A percentile compares a stretch with the other conserved stretches of the same genome.
These are phyloP conservation scores for Capsella rubella DNA, from an alignment of 441 rosid genomes.

Conservation along the genomic window DNA sequence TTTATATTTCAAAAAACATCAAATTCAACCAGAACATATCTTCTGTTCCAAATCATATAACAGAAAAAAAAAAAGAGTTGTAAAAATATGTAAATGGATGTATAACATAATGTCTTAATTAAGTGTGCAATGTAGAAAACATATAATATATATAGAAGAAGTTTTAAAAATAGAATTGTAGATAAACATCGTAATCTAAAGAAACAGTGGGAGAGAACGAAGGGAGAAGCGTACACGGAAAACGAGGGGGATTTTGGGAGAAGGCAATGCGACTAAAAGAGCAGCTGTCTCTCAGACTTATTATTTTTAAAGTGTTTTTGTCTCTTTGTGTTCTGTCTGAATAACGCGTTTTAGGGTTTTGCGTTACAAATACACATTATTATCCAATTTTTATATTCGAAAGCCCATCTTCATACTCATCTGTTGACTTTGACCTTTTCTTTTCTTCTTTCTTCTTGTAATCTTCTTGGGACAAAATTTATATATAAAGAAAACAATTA, in stretches of 20 bases:
- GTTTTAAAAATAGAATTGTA: not conserved
- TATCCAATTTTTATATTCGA: not conserved
- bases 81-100: too few relatives aligned
- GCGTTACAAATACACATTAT: conserved; percentile 23
- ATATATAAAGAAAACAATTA: not conserved
- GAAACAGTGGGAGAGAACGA: conserved; percentile 9
- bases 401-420: not conserved
- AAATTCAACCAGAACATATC: too few relatives aligned
- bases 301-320: conserved; percentile 56
- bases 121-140: too few relatives aligned
- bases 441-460: conserved; percentile 38
- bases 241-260: conserved; percentile 54
- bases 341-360: conserved; percentile 68
- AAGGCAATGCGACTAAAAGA: conserved; percentile 4
- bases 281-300: conserved; percentile 41
- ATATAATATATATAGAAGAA: too few relatives aligned
- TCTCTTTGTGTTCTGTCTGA: conserved; percentile 40
- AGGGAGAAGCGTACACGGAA: conserved; percentile 73
- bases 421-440: conserved; percentile 64
- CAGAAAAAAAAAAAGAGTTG: too few relatives aligned
- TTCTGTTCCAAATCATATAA: too few relatives aligned
- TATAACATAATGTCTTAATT: too few relatives aligned
- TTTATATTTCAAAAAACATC: too few relatives aligned
- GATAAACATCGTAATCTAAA: conserved; percentile 27
- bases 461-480: not conserved